phyloP scores from a whole-genome alignment of 208 protist species.

The Crithidia acanthocephali region DNA sequence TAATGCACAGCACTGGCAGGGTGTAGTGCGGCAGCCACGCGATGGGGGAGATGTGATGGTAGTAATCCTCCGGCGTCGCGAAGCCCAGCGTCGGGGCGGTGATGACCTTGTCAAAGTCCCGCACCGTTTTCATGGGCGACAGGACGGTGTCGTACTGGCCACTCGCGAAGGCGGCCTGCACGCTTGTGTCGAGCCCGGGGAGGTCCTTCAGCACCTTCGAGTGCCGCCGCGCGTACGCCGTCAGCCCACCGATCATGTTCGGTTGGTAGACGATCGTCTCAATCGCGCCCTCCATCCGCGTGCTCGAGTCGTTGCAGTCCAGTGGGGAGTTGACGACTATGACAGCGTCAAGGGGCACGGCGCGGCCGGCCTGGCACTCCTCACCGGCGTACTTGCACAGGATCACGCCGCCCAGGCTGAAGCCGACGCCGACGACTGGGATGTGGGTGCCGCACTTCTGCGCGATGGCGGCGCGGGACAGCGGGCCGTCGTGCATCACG shows the following conservation, averaged over 20 bases:
- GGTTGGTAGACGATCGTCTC: constrained; percentile 56
- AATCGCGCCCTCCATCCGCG: constrained; percentile 27
- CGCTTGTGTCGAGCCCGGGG: constrained; percentile 35
- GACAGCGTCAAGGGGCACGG: constrained; percentile 40
- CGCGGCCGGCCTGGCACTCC: constrained; percentile 36
- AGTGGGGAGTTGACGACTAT: constrained; percentile 64
- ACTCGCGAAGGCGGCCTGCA: constrained; percentile 34
- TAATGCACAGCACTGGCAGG: constrained; percentile 69
- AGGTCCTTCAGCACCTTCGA: constrained; percentile 48
- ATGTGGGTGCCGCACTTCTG: constrained; percentile 31
- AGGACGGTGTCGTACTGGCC: constrained; percentile 37
- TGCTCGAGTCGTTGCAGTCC: constrained; percentile 50
- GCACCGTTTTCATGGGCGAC: constrained; percentile 40
- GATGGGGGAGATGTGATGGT: constrained; percentile 51
- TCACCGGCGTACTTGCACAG: constrained; percentile 67
- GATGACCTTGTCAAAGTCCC: constrained; percentile 67
- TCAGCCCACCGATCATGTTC: constrained; percentile 51
- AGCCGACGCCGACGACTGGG: constrained; percentile 57
- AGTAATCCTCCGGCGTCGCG: constrained; percentile 60
- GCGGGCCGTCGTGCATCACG: constrained; percentile 35
- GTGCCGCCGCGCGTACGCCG: constrained; percentile 53
- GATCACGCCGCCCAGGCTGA: constrained; percentile 80
- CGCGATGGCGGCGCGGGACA: constrained; percentile 30
- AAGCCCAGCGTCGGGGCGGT: constrained; percentile 67
- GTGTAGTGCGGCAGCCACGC: constrained; percentile 49